A percentile compares a stretch with the other conserved stretches of the same genome.
These are phyloP conservation scores for Pouteria campechiana DNA, from an alignment of 179 eudicot genomes.

Conservation along the genomic window DNA sequence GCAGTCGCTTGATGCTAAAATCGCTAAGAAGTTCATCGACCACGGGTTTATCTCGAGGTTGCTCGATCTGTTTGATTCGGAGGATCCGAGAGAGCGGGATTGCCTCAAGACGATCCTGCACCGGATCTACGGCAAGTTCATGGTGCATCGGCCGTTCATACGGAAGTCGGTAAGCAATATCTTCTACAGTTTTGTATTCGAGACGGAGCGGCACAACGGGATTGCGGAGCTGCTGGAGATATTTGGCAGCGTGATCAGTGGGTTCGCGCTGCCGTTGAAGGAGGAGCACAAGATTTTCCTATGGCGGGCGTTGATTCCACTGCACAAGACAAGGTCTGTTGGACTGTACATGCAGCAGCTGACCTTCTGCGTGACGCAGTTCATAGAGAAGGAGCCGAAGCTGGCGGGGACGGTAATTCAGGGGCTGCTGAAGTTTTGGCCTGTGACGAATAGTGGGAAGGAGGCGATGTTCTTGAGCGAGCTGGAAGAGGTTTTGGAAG, in stretches of 20 bases:
- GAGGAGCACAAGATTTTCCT: constrained; percentile 85
- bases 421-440: constrained; percentile 84
- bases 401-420: constrained; percentile 51
- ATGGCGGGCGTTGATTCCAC: constrained; percentile 61
- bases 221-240: constrained; percentile 80
- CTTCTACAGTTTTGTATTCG: constrained; percentile 62
- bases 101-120: constrained; percentile 72
- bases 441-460: constrained; percentile 80
- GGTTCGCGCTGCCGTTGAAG: constrained; percentile 84
- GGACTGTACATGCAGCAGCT: constrained; percentile 72
- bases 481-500: constrained; percentile 75
- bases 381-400: constrained; percentile 76
- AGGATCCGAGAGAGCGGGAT: constrained; percentile 87
- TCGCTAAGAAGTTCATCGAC: constrained; percentile 68
- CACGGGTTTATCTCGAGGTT: constrained; percentile 54
- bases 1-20: constrained; percentile 57
- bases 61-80: constrained; percentile 79
- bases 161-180: constrained; percentile 78
- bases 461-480: constrained; percentile 88
- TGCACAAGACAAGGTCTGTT: constrained; percentile 73
- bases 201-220: constrained; percentile 77
- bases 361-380: constrained; percentile 67
- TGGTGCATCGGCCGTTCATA: constrained; percentile 82
- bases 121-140: constrained; percentile 82
- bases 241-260: constrained; percentile 83